Conservation (phyloP, 2,329 filamentous ascomycete species). For the Trichoderma pleuroti region DNA sequence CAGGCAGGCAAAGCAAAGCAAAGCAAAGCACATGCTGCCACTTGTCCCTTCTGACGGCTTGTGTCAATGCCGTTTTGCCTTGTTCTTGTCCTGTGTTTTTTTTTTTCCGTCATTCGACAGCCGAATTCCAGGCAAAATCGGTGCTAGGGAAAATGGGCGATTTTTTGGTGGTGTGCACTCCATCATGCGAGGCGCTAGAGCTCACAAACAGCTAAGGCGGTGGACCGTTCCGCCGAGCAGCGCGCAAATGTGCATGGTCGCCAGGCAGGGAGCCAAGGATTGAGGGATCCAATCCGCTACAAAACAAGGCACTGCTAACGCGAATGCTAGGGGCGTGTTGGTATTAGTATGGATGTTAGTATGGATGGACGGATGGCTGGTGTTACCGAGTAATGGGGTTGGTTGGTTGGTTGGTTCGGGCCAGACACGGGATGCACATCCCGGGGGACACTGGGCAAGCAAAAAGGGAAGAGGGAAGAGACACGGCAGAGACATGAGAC, state of each 20-base stretch:
- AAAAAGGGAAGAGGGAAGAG: background rate
- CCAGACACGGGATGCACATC: background rate
- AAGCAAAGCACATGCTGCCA: background rate
- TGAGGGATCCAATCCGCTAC: too few relatives aligned
- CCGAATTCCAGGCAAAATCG: background rate
- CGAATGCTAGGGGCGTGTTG: background rate
- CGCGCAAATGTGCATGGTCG: background rate
- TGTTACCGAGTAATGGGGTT: background rate
- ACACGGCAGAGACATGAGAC: background rate
- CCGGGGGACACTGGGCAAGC: background rate
- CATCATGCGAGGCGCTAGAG: constrained; percentile 7
- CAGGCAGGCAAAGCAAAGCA: too few relatives aligned
- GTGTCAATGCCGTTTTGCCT: background rate
- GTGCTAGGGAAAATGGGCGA: background rate
- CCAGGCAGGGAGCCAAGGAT: background rate
- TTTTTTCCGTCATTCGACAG: background rate
- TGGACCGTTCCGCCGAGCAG: constrained; percentile 3
- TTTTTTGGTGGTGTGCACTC: constrained; percentile 4
- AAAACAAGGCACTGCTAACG: too few relatives aligned
- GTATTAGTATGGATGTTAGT: background rate
- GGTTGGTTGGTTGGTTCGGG: background rate
- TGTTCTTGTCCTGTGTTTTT: background rate
- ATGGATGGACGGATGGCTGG: too few relatives aligned
- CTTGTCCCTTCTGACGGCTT: background rate
- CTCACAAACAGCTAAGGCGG: constrained; percentile 9